phyloP scores from a whole-genome alignment of 1,139 yeast genomes.

The Geotrichum histeridarum region DNA sequence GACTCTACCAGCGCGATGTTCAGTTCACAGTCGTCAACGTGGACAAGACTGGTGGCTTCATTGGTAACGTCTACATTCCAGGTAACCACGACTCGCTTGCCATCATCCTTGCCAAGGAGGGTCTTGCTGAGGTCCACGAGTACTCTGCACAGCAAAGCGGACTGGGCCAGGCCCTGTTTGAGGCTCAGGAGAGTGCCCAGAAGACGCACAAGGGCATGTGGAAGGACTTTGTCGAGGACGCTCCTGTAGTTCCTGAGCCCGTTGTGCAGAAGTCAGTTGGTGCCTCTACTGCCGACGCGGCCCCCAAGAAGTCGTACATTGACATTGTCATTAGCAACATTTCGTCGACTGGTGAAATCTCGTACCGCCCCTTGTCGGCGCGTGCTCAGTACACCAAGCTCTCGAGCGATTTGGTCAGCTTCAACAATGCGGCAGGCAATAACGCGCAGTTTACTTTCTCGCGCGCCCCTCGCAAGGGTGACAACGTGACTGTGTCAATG shows the following conservation, averaged over 20 bases:
- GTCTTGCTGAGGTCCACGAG: slow-evolving; percentile 62
- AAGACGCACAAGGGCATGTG: slow-evolving; percentile 57
- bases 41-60: slow-evolving; percentile 77
- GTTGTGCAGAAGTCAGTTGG: slow-evolving; percentile 14
- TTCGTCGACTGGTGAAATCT: slow-evolving; percentile 47
- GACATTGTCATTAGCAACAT: slow-evolving; percentile 62
- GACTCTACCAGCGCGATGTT: slow-evolving; percentile 66
- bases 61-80: slow-evolving; percentile 61
- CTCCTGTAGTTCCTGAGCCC: slow-evolving; percentile 33
- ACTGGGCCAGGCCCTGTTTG: slow-evolving; percentile 48
- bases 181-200: slow-evolving; percentile 63
- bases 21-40: slow-evolving; percentile 62
- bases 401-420: slow-evolving; percentile 38
- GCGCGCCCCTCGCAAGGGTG: slow-evolving; percentile 50
- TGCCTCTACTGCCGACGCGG: slow-evolving; percentile 19
- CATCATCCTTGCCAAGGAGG: slow-evolving; percentile 55
- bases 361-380: slow-evolving; percentile 43
- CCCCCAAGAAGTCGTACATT: slow-evolving; percentile 42
- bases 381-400: slow-evolving; percentile 27
- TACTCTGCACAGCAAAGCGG: slow-evolving; percentile 59
- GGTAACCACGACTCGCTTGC: slow-evolving; percentile 56
- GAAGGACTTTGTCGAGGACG: slow-evolving; percentile 47
- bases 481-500: slow-evolving; percentile 54
- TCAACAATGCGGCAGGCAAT: slow-evolving; percentile 42
- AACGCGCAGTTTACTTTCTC: slow-evolving; percentile 29